Base-by-base conservation (phyloP, 768 basidiomycete species). In the Phylloporus sp. region DNA sequence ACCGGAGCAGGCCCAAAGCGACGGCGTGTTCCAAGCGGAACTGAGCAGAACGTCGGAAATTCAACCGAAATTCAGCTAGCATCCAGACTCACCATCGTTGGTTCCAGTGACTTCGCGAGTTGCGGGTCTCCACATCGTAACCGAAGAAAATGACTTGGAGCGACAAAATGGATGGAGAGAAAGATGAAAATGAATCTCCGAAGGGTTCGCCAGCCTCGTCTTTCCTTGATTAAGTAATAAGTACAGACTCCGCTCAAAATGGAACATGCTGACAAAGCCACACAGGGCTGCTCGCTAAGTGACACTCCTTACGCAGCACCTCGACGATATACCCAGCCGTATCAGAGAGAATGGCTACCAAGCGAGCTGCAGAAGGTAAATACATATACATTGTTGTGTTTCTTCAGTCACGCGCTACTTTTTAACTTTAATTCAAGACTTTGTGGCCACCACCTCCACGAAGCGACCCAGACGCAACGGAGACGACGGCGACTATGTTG, bases 91-190 rank as follows among this genome's bases (percentile, higher is more conserved):
- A 90, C 92, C 88, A 40, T 95, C 93, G 61, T 97, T 97, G 20
- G 93, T 95, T 51, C 93, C 94, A 34, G 90, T 90, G 26, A 94
- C 88, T 72, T 91, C 86, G 59, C 84, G 84, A 51, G 91, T 91
- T 56, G 91, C 88, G 50, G 89, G 89, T 72, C 85, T 85, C 88
- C 90, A 92, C 90, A 92, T 91, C 57, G 62, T 70, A 53, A 58
- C 65, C 70, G 68, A 63, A 71, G 70, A 73, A 71, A 55, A 56
- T 36, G 45, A 27, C 52, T 50, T n/a, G 47, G 5, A 50, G 53
- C 45, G 52, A 64, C 52, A 31, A 52, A 47, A 52, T 28, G 26
- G 51, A 53, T 51, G 42, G 47, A 56, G 53, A 45, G 58, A 55
- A 58, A 61, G 61, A 55, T 48, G 46, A 15, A 59, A 69, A 72